Percentiles rank a stretch among this genome's conserved stretches.
phyloP scores from a whole-genome alignment of 2,329 filamentous ascomycete species.

The Venturia aucupariae region DNA sequence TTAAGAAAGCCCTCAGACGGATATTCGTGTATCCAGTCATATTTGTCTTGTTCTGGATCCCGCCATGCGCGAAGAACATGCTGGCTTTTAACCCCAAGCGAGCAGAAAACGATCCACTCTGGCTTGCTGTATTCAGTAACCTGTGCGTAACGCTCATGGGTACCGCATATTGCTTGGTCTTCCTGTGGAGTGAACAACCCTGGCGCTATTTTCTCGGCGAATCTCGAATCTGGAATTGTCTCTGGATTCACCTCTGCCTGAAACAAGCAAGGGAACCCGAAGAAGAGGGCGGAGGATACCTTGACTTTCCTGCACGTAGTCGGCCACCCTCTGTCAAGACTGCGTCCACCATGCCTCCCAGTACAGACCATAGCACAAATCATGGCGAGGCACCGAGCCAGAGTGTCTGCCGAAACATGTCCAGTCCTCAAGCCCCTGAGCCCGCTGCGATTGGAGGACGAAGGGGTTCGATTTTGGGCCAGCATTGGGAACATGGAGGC shows the following conservation, averaged over 20 bases:
- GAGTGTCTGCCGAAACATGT: neutral
- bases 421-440: neutral
- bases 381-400: neutral
- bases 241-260: neutral
- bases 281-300: slow-evolving; percentile 18
- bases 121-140: slow-evolving; percentile 45
- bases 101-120: slow-evolving; percentile 45
- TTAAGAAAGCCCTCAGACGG: slow-evolving; percentile 58
- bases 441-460: neutral
- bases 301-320: neutral
- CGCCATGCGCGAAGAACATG: slow-evolving; percentile 59
- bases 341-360: neutral
- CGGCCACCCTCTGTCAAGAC: neutral
- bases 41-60: slow-evolving; percentile 63
- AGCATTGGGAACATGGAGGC: neutral
- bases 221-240: slow-evolving; percentile 24
- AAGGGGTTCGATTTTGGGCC: neutral
- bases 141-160: slow-evolving; percentile 57
- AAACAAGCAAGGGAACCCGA: slow-evolving; percentile 25
- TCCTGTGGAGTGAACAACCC: slow-evolving; percentile 60
- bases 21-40: slow-evolving; percentile 69
- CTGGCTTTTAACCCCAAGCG: slow-evolving; percentile 47
- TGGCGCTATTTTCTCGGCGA: slow-evolving; percentile 50
- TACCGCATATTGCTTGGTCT: slow-evolving; percentile 57
- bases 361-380: neutral